Evolutionary conservation across 352 stramenopile genomes (phyloP).

Genomic region (Pythium utonaiense): DNA sequence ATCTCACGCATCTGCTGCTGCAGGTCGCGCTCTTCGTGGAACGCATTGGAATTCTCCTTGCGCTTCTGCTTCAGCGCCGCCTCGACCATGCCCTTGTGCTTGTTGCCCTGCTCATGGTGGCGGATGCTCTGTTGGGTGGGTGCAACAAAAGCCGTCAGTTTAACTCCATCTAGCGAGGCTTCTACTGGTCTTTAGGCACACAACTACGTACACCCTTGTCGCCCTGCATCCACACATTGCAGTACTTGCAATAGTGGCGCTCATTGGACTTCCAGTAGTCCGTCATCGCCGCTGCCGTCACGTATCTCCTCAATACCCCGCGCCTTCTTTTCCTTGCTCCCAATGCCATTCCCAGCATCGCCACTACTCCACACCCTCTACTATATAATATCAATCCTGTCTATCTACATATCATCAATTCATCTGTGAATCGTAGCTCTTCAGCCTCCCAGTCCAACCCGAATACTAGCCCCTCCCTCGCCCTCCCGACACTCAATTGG

Average conservation of each 20-base stretch:
- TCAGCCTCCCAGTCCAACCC: neutral
- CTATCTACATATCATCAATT: neutral
- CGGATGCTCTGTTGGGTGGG: constrained; percentile 59
- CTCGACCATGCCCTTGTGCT: constrained; percentile 76
- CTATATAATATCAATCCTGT: constrained; percentile 5
- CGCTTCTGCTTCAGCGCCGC: constrained; percentile 69
- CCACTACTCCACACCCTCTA: neutral
- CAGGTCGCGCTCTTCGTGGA: constrained; percentile 50
- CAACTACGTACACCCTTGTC: constrained; percentile 41
- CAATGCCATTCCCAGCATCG: neutral
- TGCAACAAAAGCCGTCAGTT: neutral
- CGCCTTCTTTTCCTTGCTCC: neutral
- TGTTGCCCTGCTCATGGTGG: constrained; percentile 73
- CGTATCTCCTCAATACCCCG: neutral
- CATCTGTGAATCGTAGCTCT: constrained; percentile 26
- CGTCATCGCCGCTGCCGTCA: constrained; percentile 36
- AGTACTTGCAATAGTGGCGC: constrained; percentile 84
- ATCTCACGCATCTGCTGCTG: constrained; percentile 69
- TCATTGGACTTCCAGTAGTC: constrained; percentile 69
- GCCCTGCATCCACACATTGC: constrained; percentile 85
- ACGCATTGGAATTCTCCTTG: constrained; percentile 60
- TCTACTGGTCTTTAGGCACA: neutral
- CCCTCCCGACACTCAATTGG: neutral
- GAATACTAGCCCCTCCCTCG: constrained; percentile 9
- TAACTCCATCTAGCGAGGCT: neutral